Evolutionary conservation across 73 alveolate genomes (phyloP).

Genomic region (Paramecium pentaurelia): DNA sequence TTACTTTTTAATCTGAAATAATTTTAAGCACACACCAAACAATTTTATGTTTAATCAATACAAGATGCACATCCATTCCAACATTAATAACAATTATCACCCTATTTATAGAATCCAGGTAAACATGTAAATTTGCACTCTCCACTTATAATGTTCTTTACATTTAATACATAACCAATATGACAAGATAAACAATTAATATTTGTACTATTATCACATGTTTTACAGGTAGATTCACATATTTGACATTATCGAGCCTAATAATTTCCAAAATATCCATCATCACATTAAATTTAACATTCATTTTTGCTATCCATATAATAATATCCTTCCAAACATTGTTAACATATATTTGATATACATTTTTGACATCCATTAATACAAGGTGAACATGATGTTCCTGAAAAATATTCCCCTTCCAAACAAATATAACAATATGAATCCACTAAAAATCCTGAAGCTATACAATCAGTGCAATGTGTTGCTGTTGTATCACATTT

Average conservation of each 20-base stretch:
- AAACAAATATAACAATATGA: neutral
- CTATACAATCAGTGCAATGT: neutral
- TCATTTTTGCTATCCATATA: neutral
- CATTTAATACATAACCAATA: neutral
- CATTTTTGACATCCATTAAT: neutral
- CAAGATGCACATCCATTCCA: neutral
- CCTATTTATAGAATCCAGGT: neutral
- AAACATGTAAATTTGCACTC: neutral
- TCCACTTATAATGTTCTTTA: neutral
- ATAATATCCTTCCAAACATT: neutral
- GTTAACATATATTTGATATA: neutral
- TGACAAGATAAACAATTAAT: neutral
- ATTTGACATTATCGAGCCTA: neutral
- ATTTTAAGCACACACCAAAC: neutral
- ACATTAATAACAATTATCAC: neutral
- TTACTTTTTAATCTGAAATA: neutral
- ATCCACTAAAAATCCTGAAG: neutral
- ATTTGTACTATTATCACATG: neutral
- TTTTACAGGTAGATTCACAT: neutral
- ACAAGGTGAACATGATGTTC: neutral
- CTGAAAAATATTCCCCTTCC: neutral
- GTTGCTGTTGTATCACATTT: neutral
- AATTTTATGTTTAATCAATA: neutral
- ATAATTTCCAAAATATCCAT: neutral
- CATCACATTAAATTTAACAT: neutral